These are phyloP conservation scores for Solanum appendiculatum DNA, from an alignment of 257 asterid genomes.

Conservation along the genomic window DNA sequence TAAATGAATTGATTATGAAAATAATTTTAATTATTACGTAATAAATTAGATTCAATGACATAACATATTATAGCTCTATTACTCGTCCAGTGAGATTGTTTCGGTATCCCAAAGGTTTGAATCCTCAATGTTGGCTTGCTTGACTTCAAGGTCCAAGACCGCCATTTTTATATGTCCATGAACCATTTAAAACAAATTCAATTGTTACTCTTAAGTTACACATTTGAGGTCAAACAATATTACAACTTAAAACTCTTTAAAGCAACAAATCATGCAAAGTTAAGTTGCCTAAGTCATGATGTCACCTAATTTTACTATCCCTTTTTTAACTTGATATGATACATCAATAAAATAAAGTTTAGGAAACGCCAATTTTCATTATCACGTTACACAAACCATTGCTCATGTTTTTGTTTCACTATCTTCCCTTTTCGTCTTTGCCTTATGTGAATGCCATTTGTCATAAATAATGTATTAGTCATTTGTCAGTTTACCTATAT, in stretches of 20 bases:
- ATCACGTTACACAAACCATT: conserved; percentile 1
- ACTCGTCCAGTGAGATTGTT: too few relatives aligned
- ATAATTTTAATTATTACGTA: background rate
- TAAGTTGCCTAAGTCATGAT: conserved; percentile 32
- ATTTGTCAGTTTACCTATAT: conserved; percentile 25
- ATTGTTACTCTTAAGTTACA: too few relatives aligned
- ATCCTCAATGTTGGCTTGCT: too few relatives aligned
- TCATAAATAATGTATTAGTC: conserved; percentile 4
- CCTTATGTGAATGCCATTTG: conserved; percentile 1
- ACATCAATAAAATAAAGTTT: background rate
- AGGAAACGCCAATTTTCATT: background rate
- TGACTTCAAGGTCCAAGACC: too few relatives aligned
- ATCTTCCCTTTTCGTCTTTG: background rate
- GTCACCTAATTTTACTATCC: conserved; percentile 14
- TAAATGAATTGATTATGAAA: background rate
- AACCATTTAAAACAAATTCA: too few relatives aligned
- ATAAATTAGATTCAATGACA: background rate
- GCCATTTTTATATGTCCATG: background rate
- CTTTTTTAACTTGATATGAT: background rate
- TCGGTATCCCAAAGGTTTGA: too few relatives aligned
- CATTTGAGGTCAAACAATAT: background rate
- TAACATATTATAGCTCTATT: too few relatives aligned
- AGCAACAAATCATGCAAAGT: background rate
- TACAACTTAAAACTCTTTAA: background rate
- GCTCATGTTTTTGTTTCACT: conserved; percentile 4